These are phyloP conservation scores for Lolium perenne DNA, from an alignment of 176 grass and related monocot species.

Conservation along the genomic window DNA sequence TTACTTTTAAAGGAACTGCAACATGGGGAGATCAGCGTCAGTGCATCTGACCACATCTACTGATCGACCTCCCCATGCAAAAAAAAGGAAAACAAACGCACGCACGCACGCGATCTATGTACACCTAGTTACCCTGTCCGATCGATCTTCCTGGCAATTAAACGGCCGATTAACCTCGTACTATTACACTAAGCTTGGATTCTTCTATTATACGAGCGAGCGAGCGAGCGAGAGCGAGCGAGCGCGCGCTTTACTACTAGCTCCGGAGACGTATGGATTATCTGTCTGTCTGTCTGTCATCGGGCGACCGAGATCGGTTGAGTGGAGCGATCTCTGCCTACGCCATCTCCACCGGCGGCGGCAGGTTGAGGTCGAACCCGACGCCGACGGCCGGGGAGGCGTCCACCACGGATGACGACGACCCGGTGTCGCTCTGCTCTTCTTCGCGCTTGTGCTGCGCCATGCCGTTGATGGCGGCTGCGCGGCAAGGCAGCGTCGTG, in stretches of 20 bases:
- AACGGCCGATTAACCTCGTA: conserved; percentile 50
- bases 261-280: neutral
- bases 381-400: conserved; percentile 52
- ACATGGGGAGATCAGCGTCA: conserved; percentile 29
- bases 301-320: conserved; percentile 1
- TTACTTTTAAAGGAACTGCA: conserved; percentile 39
- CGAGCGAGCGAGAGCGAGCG: too few relatives aligned
- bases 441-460: conserved; percentile 30
- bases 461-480: neutral
- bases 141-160: conserved; percentile 45
- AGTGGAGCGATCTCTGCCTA: neutral
- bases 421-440: conserved; percentile 85
- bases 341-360: conserved; percentile 59
- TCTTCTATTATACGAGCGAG: neutral
- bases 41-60: neutral
- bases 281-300: neutral
- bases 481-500: neutral
- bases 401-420: conserved; percentile 79
- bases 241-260: neutral
- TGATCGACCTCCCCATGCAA: conserved; percentile 42
- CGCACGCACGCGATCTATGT: conserved; percentile 45
- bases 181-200: neutral
- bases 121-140: conserved; percentile 50
- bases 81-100: conserved; percentile 24
- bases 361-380: conserved; percentile 77